Evolutionary conservation across 768 basidiomycete genomes (phyloP).

Genomic region (Boletus reticulatus): DNA sequence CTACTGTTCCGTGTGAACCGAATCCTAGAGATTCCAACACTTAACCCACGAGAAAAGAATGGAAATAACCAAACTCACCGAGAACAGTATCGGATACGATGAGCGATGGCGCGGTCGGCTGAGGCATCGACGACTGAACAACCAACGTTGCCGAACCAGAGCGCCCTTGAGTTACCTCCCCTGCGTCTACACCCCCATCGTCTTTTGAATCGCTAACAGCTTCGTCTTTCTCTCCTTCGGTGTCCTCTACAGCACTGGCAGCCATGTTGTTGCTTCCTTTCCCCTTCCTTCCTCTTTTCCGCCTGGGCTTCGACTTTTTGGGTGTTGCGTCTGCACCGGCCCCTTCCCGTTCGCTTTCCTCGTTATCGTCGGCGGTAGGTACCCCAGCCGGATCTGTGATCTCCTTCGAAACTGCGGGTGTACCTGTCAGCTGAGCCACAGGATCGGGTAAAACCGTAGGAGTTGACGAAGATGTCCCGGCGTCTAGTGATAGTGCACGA

Average conservation of each 20-base stretch:
- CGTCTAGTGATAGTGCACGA: background rate
- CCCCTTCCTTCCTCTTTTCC: slow-evolving; percentile 50
- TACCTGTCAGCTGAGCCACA: slow-evolving; percentile 4
- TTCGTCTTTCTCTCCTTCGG: slow-evolving; percentile 27
- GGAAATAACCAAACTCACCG: slow-evolving; percentile 45
- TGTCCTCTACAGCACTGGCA: slow-evolving; percentile 19
- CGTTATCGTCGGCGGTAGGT: slow-evolving; percentile 38
- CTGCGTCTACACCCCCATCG: slow-evolving; percentile 24
- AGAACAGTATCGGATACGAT: slow-evolving; percentile 72
- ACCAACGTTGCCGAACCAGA: slow-evolving; percentile 18
- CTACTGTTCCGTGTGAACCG: slow-evolving; percentile 96
- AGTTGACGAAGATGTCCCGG: background rate
- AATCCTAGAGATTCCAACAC: slow-evolving; percentile 54
- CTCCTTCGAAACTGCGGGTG: background rate
- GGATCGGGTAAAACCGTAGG: background rate
- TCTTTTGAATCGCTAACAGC: slow-evolving; percentile 35
- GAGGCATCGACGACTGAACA: slow-evolving; percentile 24
- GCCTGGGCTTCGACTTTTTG: slow-evolving; percentile 40
- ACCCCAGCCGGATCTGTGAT: slow-evolving; percentile 7
- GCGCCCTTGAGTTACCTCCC: slow-evolving; percentile 16
- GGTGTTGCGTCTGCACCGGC: slow-evolving; percentile 40
- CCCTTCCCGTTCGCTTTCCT: slow-evolving; percentile 61
- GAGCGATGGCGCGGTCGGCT: slow-evolving; percentile 45
- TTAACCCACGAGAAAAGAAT: background rate
- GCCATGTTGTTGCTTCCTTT: slow-evolving; percentile 37